Evolutionary conservation across 2,329 filamentous ascomycete genomes (phyloP).

Genomic region (Hypoxylon sp.): DNA sequence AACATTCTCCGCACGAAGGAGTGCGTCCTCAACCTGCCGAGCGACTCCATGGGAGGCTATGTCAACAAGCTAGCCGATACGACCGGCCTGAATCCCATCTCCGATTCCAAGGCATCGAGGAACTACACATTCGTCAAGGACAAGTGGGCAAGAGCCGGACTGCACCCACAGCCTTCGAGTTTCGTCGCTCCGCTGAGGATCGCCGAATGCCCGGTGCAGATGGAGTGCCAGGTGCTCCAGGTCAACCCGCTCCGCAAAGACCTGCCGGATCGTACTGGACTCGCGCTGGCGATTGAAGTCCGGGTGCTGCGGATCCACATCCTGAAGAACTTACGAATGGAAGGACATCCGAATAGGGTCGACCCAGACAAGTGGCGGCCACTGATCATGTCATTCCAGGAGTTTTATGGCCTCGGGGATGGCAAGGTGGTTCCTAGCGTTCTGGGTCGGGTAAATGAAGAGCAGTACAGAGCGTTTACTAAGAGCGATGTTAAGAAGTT

Average conservation of each 20-base stretch:
- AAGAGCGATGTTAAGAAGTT: constrained; percentile 42
- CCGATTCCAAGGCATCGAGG: constrained; percentile 49
- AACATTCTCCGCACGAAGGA: constrained; percentile 60
- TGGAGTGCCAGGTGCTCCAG: constrained; percentile 58
- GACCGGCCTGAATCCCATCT: constrained; percentile 53
- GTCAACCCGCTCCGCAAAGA: constrained; percentile 55
- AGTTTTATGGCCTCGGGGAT: constrained; percentile 58
- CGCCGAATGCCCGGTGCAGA: constrained; percentile 59
- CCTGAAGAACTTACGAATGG: constrained; percentile 54
- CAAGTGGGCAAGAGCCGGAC: constrained; percentile 55
- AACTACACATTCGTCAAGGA: constrained; percentile 58
- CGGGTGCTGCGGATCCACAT: constrained; percentile 57
- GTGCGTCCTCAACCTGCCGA: constrained; percentile 61
- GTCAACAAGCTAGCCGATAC: constrained; percentile 59
- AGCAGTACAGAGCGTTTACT: constrained; percentile 49
- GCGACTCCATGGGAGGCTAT: constrained; percentile 53
- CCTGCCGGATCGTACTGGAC: constrained; percentile 50
- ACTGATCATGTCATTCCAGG: constrained; percentile 62
- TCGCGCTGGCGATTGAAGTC: constrained; percentile 56
- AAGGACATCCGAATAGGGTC: constrained; percentile 57
- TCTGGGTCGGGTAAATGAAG: constrained; percentile 52
- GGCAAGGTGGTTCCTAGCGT: constrained; percentile 45
- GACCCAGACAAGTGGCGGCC: constrained; percentile 61
- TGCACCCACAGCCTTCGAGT: constrained; percentile 56
- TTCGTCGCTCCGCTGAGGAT: constrained; percentile 56